phyloP scores from a whole-genome alignment of 2,329 filamentous ascomycete genomes.

The Trichoderma sp. region DNA sequence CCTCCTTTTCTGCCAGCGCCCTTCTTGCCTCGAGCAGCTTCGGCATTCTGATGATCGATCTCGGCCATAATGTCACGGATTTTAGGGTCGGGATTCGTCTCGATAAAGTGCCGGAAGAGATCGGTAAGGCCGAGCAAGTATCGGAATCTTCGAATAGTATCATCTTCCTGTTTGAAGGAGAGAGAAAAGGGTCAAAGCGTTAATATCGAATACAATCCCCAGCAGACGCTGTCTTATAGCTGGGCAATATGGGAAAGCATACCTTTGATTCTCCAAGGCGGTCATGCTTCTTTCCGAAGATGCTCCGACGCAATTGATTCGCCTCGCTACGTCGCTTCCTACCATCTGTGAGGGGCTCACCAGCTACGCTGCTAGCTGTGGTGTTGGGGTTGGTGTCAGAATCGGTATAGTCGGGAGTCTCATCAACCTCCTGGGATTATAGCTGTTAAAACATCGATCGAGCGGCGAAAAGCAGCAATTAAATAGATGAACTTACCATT shows the following conservation, averaged over 20 bases:
- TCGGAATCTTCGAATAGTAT: conserved; percentile 88
- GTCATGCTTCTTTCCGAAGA: conserved; percentile 94
- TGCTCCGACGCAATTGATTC: conserved; percentile 83
- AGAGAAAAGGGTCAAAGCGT: neutral
- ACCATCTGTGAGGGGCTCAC: conserved; percentile 71
- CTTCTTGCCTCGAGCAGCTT: conserved; percentile 68
- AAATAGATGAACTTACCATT: conserved; percentile 42
- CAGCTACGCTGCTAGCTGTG: conserved; percentile 79
- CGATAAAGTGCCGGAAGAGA: conserved; percentile 97
- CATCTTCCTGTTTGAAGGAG: conserved; percentile 68
- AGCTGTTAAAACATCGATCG: neutral
- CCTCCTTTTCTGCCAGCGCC: conserved; percentile 78
- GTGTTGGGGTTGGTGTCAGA: conserved; percentile 67
- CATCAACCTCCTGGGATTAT: conserved; percentile 54
- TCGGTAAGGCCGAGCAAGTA: conserved; percentile 95
- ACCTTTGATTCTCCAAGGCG: conserved; percentile 90
- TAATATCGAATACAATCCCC: neutral
- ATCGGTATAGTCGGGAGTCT: conserved; percentile 64
- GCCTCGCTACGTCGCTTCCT: conserved; percentile 83
- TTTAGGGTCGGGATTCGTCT: conserved; percentile 91
- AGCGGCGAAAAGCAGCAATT: neutral
- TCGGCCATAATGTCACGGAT: conserved; percentile 92
- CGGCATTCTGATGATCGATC: conserved; percentile 89
- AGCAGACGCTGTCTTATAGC: neutral
- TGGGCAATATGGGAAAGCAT: conserved; percentile 24